Percentiles rank a stretch among this genome's conserved stretches.
Evolutionary conservation across 106 monocot species (phyloP).

Genomic region (Cymbidium sinense): DNA sequence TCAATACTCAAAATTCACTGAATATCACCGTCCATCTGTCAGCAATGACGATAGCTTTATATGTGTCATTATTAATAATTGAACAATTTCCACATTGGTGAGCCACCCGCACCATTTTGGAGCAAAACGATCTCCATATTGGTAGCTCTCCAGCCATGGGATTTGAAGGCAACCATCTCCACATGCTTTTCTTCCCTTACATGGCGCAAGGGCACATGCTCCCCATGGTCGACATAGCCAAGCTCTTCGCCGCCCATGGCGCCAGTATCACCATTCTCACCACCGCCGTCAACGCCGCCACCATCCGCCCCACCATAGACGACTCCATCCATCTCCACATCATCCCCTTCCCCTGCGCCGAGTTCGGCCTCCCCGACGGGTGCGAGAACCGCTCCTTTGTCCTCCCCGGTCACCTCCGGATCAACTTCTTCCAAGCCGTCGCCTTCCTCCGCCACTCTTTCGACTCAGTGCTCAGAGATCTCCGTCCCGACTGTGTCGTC

Average conservation of each 20-base stretch:
- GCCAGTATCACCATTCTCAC: constrained; percentile 29
- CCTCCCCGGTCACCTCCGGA: background rate
- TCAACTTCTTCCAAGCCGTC: constrained; percentile 6
- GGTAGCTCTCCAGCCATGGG: no score
- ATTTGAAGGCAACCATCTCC: background rate
- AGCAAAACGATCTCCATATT: no score
- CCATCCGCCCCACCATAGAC: constrained; percentile 13
- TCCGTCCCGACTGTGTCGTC: constrained; percentile 26
- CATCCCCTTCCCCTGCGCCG: constrained; percentile 36
- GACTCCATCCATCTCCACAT: constrained; percentile 10
- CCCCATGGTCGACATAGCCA: constrained; percentile 33
- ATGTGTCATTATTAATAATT: no score
- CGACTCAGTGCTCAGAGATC: background rate
- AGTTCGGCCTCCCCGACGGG: no score
- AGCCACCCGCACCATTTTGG: no score
- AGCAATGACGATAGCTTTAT: no score
- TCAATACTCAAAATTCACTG: no score
- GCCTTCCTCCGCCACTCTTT: constrained; percentile 13
- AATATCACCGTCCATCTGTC: no score
- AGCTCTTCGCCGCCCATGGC: constrained; percentile 30
- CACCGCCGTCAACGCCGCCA: constrained; percentile 30
- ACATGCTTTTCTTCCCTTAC: constrained; percentile 39
- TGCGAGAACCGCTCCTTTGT: constrained; percentile 10
- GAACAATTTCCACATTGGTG: no score
- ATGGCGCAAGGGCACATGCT: constrained; percentile 29